Base-by-base conservation (phyloP, 2,329 filamentous ascomycete genomes). In the Penicillium rolfsii region DNA sequence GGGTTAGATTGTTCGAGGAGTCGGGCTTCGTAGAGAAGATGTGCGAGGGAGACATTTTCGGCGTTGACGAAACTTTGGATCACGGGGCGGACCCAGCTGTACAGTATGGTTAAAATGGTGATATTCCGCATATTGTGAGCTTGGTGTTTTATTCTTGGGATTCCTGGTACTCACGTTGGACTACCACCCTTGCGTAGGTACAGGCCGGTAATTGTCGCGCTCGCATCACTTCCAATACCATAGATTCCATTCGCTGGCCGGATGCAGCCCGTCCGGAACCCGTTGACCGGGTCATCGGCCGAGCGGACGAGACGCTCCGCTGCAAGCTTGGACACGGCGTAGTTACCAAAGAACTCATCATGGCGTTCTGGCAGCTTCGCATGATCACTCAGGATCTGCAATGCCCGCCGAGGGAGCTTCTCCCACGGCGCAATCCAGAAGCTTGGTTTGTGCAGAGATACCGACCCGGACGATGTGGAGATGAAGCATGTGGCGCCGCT, bases 191-290 rank as follows among this genome's bases (percentile, higher is more conserved):
- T 61, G n/a, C 68, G 73, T 14, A 85, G 67, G 55, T 80, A 76
- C 5, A 70, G 57, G 3, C 76, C 79, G 2, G 80, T 71, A 24
- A 83, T 65, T 22, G 75, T 73, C 19, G 62, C 64, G 40, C 66
- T 69, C 36, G 67, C 67, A 64, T 85, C 80, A 41, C 74, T 76
- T 14, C 77, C 75, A 60, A 80, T 78, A 4, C 83, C 84, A 64
- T 85, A 86, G 49, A 86, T 79, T 30, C 77, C 80, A 64, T 84
- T 85, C 12, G 80, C 79, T 0, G 84, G 84, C 2, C 85, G 79
- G 63, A 87, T 81, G 52, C 77, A 76, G 7, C 84, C 84, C 0
- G 84, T 86, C 9, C 83, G 79, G 70, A 87, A 83, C 7, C 72
- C 71, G 58, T 36, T 67, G 52, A 54, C 58, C 8, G 67, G 64